phyloP scores from a whole-genome alignment of 371 early-diverging fungal genomes.

The Lichtheimia ramosa region DNA sequence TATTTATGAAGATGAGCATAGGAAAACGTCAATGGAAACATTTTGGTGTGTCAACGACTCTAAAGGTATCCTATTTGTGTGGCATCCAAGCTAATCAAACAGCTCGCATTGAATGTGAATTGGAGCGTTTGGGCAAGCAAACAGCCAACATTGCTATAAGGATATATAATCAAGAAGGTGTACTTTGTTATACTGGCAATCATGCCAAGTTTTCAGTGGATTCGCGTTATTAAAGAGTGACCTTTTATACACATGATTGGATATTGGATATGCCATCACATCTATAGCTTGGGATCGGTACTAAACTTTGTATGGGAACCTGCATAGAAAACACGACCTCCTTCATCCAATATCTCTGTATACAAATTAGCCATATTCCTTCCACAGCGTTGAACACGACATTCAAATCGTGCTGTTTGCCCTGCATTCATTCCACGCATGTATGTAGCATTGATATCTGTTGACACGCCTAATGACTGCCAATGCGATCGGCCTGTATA shows the following conservation, averaged over 20 bases:
- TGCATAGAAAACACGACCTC: conserved; percentile 30
- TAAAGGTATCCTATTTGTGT: conserved; percentile 31
- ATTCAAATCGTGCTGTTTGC: conserved; percentile 29
- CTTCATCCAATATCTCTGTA: conserved; percentile 32
- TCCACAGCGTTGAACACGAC: conserved; percentile 38
- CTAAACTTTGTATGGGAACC: conserved; percentile 44
- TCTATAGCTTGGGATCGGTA: conserved; percentile 11
- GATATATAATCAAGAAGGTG: conserved; percentile 27
- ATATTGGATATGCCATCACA: too few species aligned
- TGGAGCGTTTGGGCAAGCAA: conserved; percentile 32
- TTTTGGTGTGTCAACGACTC: conserved; percentile 43
- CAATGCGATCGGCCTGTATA: conserved; percentile 23
- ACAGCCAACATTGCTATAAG: conserved; percentile 36
- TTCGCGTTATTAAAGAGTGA: too few species aligned
- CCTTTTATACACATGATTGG: too few species aligned
- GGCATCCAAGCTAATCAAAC: conserved; percentile 28
- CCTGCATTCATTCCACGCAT: conserved; percentile 30
- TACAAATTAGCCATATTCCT: conserved; percentile 33
- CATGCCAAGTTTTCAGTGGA: conserved; percentile 42
- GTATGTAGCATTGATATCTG: conserved; percentile 36
- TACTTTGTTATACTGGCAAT: conserved; percentile 36
- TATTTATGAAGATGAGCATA: neutral
- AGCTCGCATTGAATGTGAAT: conserved; percentile 36
- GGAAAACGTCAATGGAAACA: conserved; percentile 23
- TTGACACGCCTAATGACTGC: conserved; percentile 35